Base-by-base conservation (phyloP, 805 yeast genomes). In the Hagleromyces aurorensis region DNA sequence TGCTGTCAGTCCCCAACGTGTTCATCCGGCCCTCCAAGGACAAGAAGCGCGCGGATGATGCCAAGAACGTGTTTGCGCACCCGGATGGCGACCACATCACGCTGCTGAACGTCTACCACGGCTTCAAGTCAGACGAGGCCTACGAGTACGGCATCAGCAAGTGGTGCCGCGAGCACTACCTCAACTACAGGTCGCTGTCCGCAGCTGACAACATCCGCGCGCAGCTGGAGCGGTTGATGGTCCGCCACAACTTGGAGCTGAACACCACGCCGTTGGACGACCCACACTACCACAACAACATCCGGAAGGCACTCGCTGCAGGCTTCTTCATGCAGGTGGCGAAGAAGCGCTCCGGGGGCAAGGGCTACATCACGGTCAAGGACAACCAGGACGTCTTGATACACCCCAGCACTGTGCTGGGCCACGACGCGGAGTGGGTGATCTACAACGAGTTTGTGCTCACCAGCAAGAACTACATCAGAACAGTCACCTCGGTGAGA, bases 261-360 rank as follows among this genome's bases (percentile, higher is more conserved):
- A 67, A 70, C 36, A 72, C 85, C 27, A 78, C 85, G 2, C 77
- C 80, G 22, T 70, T 60, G 38, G 80, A 72, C 16, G 78, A 75
- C 47, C 65, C 68, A 39, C 72, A 71, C 29, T 86, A 83, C 60
- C 78, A 77, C 57, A 76, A 71, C 44, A 80, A 84, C 47, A 77
- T 91, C 41, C 70, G 94, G 34, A 82, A 80, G 55, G 95, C 97
- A 0, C 60, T 91, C 35, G 70, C 84, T 4, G 72, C 84, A n/a
- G 98, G 98, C 2, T 87, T 86, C 57, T 91, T 91, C 65, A 87
- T 91, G 97, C 98, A 91, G 64, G 94, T 83, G 32, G 97, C 96
- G 19, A 91, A 87, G 63, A 84, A 83, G 65, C 75, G 74, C 62
- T 72, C 81, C n/a, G 77, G 84, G 21, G 66, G 69, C 14, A 80